Evolutionary conservation across 179 eudicot species (phyloP).

Genomic region (Amaranthus tricolor): DNA sequence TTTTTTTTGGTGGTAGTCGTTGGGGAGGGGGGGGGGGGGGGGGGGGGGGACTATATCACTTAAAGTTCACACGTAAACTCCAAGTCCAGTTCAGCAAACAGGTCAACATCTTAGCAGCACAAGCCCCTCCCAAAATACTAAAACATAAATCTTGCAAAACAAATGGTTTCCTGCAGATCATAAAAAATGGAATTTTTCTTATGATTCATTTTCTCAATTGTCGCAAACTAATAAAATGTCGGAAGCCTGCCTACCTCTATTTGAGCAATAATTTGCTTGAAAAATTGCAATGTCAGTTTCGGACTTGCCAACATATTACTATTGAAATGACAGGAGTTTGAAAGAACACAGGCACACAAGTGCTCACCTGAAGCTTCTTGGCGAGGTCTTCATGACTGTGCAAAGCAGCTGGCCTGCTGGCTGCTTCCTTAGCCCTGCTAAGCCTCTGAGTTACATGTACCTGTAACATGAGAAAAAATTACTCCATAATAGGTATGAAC

Average conservation of each 20-base stretch:
- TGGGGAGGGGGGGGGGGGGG: too few relatives aligned
- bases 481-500: neutral
- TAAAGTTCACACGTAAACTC: neutral
- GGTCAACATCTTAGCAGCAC: neutral
- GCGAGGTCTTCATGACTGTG: constrained; percentile 81
- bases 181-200: neutral
- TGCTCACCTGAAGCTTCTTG: constrained; percentile 69
- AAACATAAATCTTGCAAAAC: neutral
- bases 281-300: neutral
- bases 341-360: neutral
- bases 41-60: too few relatives aligned
- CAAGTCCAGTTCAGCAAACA: neutral
- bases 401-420: constrained; percentile 43
- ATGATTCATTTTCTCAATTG: neutral
- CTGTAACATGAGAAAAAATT: constrained; percentile 30
- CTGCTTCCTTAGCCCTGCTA: constrained; percentile 59
- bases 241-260: neutral
- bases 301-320: neutral
- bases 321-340: neutral
- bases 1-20: too few relatives aligned
- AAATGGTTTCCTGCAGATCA: neutral
- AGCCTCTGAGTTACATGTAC: constrained; percentile 70
- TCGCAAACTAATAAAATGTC: neutral
- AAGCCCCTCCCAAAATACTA: neutral
- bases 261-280: neutral